Percentiles rank a stretch among this genome's conserved stretches.
phyloP scores from a whole-genome alignment of 805 yeast genomes.

The Candida loeiensis region DNA sequence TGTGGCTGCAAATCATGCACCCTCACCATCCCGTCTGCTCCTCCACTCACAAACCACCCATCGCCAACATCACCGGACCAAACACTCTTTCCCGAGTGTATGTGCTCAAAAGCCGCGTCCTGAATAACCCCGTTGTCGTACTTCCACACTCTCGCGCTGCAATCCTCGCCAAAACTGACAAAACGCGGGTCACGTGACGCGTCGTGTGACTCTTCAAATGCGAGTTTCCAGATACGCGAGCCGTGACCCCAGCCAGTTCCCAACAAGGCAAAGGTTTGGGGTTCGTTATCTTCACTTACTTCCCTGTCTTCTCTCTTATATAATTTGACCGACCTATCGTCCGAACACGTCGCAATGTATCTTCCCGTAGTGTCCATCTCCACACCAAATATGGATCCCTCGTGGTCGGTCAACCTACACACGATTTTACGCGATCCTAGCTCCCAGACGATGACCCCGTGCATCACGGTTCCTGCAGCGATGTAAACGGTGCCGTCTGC shows the following conservation, averaged over 20 bases:
- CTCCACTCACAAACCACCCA: conserved; percentile 67
- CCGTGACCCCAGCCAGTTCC: conserved; percentile 96
- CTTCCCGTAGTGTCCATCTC: conserved; percentile 53
- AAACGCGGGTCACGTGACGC: conserved; percentile 16
- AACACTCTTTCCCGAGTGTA: conserved; percentile 80
- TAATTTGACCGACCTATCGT: conserved; percentile 82
- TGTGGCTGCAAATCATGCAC: conserved; percentile 43
- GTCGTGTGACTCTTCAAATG: conserved; percentile 37
- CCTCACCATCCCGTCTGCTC: conserved; percentile 86
- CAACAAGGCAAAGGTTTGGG: too few species aligned
- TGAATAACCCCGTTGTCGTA: conserved; percentile 39
- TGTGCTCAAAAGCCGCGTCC: conserved; percentile 49
- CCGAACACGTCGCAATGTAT: conserved; percentile 78
- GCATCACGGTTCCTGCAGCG: conserved; percentile 92
- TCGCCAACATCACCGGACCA: conserved; percentile 70
- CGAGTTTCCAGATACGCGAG: conserved; percentile 86
- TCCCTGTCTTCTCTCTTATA: too few species aligned
- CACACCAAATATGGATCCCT: conserved; percentile 88
- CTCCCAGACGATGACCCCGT: conserved; percentile 82
- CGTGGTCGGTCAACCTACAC: conserved; percentile 68
- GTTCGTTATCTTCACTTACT: too few species aligned
- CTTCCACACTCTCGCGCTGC: conserved; percentile 78
- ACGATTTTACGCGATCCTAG: conserved; percentile 36
- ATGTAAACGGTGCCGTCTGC: conserved; percentile 45
- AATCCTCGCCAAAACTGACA: conserved; percentile 80